Conservation (phyloP, 108 stramenopile species). For the Fragilariopsis cylindrus region DNA sequence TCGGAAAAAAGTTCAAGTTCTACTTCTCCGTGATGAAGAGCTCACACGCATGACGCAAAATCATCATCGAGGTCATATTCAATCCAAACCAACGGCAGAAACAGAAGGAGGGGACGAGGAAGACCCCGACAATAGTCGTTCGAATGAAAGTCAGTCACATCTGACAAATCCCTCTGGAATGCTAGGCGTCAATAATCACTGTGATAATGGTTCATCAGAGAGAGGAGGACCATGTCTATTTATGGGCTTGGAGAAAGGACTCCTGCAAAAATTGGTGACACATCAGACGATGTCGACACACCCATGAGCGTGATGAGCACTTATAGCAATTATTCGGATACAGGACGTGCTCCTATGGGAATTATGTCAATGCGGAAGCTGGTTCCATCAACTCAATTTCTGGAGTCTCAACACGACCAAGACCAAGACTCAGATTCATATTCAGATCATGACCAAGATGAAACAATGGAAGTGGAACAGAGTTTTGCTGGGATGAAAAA, state of each 20-base stretch:
- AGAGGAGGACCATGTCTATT: constrained; percentile 5
- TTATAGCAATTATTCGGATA: constrained; percentile 32
- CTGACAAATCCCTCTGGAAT: constrained; percentile 39
- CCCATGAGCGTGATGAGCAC: constrained; percentile 32
- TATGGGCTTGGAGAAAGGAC: constrained; percentile 34
- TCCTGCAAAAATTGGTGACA: constrained; percentile 7
- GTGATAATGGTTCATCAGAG: neutral
- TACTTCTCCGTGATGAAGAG: constrained; percentile 36
- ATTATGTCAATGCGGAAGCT: constrained; percentile 48
- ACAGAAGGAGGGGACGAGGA: constrained; percentile 24
- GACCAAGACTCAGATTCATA: neutral
- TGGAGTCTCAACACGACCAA: neutral
- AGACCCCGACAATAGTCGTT: constrained; percentile 6
- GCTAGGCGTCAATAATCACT: constrained; percentile 23
- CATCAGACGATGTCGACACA: constrained; percentile 20
- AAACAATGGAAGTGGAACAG: neutral
- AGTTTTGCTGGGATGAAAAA: constrained; percentile 15
- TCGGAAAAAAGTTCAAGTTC: constrained; percentile 19
- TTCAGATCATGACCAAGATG: neutral
- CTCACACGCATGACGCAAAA: constrained; percentile 23
- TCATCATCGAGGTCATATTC: constrained; percentile 11
- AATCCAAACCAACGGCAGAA: constrained; percentile 35
- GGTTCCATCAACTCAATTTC: constrained; percentile 10
- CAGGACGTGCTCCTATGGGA: constrained; percentile 33
- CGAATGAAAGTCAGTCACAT: constrained; percentile 11